Percentiles rank a stretch among this genome's conserved stretches.
Evolutionary conservation across 768 basidiomycete genomes (phyloP).

Genomic region (Scleroderma citrinum): DNA sequence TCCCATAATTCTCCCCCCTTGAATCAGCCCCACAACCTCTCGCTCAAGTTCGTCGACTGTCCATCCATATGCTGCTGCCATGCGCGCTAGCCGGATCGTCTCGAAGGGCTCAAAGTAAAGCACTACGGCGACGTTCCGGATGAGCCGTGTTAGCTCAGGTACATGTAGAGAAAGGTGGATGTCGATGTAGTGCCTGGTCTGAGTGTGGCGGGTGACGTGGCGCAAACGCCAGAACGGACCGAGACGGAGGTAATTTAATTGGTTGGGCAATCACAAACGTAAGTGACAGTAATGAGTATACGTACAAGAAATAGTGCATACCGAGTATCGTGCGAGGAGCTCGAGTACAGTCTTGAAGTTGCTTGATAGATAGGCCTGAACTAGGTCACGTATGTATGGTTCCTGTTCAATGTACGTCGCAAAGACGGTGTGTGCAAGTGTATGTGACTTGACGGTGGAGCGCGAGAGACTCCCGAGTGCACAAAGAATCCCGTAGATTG

Average conservation of each 20-base stretch:
- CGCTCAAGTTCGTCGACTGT: conserved; percentile 61
- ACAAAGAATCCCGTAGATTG: conserved; percentile 80
- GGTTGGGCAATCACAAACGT: no score
- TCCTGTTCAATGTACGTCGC: conserved; percentile 79
- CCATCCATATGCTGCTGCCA: conserved; percentile 87
- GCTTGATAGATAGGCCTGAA: conserved; percentile 81
- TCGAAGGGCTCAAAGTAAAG: conserved; percentile 91
- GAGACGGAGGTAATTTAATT: no score
- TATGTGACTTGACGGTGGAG: conserved; percentile 56
- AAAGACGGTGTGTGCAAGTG: conserved; percentile 67
- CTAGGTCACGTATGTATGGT: conserved; percentile 78
- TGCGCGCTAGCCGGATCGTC: conserved; percentile 74
- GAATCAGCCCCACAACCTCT: conserved; percentile 74
- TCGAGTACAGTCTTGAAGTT: conserved; percentile 81
- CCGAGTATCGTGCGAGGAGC: conserved; percentile 67
- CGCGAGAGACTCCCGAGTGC: conserved; percentile 75
- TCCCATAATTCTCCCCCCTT: conserved; percentile 69
- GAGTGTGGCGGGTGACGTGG: neutral
- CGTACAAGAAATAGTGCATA: conserved; percentile 24
- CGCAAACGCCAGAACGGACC: no score
- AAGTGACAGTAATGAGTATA: no score
- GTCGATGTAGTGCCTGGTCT: conserved; percentile 77
- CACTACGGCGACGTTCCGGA: conserved; percentile 73
- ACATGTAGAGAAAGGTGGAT: conserved; percentile 73
- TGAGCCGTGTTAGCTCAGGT: conserved; percentile 52